Conservation (phyloP, 352 stramenopile species). For the Phytophthora ohioensis region DNA sequence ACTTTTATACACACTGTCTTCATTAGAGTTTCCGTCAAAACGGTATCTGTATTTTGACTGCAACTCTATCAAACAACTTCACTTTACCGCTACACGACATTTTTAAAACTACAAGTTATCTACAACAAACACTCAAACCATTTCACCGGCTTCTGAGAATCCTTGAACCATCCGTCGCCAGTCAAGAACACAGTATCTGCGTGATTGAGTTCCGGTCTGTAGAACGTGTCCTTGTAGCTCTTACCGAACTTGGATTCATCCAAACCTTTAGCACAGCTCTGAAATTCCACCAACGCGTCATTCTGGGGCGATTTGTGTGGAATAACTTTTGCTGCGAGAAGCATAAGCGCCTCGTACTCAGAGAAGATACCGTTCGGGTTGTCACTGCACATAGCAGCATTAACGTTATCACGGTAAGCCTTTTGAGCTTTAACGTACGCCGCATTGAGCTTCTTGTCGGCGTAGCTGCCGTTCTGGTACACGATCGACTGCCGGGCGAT, state of each 20-base stretch:
- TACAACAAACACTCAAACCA: constrained; percentile 60
- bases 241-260: constrained; percentile 41
- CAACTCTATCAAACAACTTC: too few relatives aligned
- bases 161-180: constrained; percentile 41
- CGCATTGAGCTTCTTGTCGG: constrained; percentile 24
- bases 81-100: too few relatives aligned
- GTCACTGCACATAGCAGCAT: constrained; percentile 50
- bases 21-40: not conserved
- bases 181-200: constrained; percentile 52
- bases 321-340: constrained; percentile 24
- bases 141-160: constrained; percentile 48
- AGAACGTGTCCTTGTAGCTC: constrained; percentile 45
- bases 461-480: constrained; percentile 43
- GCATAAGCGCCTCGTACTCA: constrained; percentile 29
- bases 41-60: too few relatives aligned
- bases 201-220: constrained; percentile 58
- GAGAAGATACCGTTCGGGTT: constrained; percentile 45
- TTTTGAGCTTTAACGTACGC: constrained; percentile 42
- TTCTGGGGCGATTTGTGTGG: constrained; percentile 43
- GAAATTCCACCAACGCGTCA: constrained; percentile 54
- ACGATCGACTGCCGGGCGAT: constrained; percentile 22
- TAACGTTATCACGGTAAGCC: constrained; percentile 44
- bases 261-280: constrained; percentile 50
- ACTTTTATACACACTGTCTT: not conserved
- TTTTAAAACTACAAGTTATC: not conserved